phyloP scores from a whole-genome alignment of 192 early-diverging fungal species.

The Coemansia sp. region DNA sequence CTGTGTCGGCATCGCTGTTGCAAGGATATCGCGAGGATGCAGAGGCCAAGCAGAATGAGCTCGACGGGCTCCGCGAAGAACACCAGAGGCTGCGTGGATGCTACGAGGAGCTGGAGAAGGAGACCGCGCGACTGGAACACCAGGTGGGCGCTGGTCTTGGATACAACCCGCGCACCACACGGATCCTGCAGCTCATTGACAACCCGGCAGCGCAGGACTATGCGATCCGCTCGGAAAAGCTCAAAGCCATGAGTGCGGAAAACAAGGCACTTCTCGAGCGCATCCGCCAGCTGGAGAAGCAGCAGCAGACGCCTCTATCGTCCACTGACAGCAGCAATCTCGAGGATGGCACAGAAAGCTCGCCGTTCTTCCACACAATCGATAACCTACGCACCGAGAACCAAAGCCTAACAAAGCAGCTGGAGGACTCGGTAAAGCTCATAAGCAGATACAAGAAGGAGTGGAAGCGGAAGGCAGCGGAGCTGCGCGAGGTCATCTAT shows the following conservation, averaged over 20 bases:
- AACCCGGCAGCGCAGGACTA: constrained; percentile 71
- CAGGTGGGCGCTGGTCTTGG: constrained; percentile 63
- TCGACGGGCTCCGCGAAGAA: constrained; percentile 12
- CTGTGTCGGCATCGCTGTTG: constrained; percentile 21
- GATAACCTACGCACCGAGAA: constrained; percentile 62
- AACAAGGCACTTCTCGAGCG: constrained; percentile 63
- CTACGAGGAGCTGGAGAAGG: constrained; percentile 50
- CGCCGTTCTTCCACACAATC: constrained; percentile 42
- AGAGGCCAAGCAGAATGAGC: constrained; percentile 19
- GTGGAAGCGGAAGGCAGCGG: constrained; percentile 66
- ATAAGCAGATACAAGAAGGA: constrained; percentile 69
- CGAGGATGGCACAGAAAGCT: neutral
- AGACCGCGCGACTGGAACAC: constrained; percentile 61
- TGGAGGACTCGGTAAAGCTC: constrained; percentile 68
- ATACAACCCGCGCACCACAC: constrained; percentile 60
- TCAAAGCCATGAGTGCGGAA: constrained; percentile 67
- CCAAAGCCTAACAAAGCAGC: constrained; percentile 48
- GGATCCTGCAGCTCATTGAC: constrained; percentile 72
- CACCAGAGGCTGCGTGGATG: constrained; percentile 16
- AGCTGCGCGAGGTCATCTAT: constrained; percentile 74
- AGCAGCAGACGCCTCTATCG: neutral
- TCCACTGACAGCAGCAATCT: neutral
- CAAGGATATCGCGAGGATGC: constrained; percentile 30
- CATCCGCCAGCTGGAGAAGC: constrained; percentile 24
- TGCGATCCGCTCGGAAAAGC: constrained; percentile 66